Base-by-base conservation (phyloP, 2,329 filamentous ascomycete species). In the Monascus ruber region DNA sequence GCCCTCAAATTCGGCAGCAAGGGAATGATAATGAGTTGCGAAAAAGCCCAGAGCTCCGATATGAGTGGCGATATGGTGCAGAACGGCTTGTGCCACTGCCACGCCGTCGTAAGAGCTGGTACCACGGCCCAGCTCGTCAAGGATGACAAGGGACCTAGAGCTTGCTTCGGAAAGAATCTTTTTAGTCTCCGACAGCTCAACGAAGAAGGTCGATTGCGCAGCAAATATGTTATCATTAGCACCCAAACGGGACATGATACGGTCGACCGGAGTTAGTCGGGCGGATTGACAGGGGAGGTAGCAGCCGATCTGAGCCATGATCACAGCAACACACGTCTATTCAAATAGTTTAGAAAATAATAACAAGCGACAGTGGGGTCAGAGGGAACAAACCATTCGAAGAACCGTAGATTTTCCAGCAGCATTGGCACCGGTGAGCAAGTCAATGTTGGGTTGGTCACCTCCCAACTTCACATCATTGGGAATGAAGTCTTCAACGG, bases 191-290 rank as follows among this genome's bases (percentile, higher is more conserved):
- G 87, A 88, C 2, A 98, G 70, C 63, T 98, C 91, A 26, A 98
- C 89, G 56, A 98, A 96, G 71, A 98, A 98, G 2, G 91, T 98
- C 9, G 85, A 94, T 62, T 98, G 91, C 0, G 89, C 85, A 1
- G 89, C 91, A 58, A 98, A 96, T 52, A 98, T 98, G 63, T 96
- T 96, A 76, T 98, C 91, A 55, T 96, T 94, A 35, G 91, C 91
- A 6, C 91, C 91, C 0, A 98, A 77, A 34, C 91, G 85, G 6
- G 89, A 96, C 91, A 98, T 98, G 69, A 98, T 96, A 39, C 91
- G 85, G 59, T 98, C 91, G 3, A 94, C 79, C 0, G 91, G 89
- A 0, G 89, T 96, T 34, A 98, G 72, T 2, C 74, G 79, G 1
- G 91, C 91, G 3, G 80, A 85, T 11, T 74, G 71, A 42, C 86